A percentile compares a stretch with the other conserved stretches of the same genome.
Evolutionary conservation across 768 basidiomycete species (phyloP).

Genomic region (Lentinula sp.): DNA sequence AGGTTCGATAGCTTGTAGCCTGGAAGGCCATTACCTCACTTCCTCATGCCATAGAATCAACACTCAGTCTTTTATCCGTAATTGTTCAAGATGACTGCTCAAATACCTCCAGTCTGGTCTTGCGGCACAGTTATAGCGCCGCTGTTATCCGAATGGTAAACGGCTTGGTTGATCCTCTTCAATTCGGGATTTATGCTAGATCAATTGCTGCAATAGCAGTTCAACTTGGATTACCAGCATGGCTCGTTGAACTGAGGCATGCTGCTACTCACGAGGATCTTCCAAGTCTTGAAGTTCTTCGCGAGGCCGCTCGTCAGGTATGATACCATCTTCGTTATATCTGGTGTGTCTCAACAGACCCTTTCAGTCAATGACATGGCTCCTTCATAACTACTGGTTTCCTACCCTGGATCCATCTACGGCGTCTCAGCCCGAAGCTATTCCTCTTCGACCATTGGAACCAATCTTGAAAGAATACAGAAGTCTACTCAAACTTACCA

Average conservation of each 20-base stretch:
- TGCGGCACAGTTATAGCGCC: constrained; percentile 76
- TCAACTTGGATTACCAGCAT: constrained; percentile 79
- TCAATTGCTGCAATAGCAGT: constrained; percentile 86
- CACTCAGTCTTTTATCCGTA: constrained; percentile 55
- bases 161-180: constrained; percentile 90
- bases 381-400: constrained; percentile 79
- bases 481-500: constrained; percentile 49
- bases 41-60: constrained; percentile 79
- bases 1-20: constrained; percentile 54
- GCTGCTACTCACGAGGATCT: constrained; percentile 95
- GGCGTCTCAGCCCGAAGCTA: constrained; percentile 20
- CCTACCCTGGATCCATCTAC: constrained; percentile 61
- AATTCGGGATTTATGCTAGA: constrained; percentile 82
- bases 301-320: constrained; percentile 73
- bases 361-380: constrained; percentile 72
- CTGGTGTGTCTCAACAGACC: constrained; percentile 1
- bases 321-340: background rate
- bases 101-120: constrained; percentile 32
- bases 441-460: constrained; percentile 46
- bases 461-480: constrained; percentile 78
- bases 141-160: constrained; percentile 89
- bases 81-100: constrained; percentile 46
- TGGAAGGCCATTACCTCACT: constrained; percentile 72
- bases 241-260: constrained; percentile 91
- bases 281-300: constrained; percentile 74